phyloP scores from a whole-genome alignment of 2,329 filamentous ascomycete genomes.

The Arthrobotrys sinensis region DNA sequence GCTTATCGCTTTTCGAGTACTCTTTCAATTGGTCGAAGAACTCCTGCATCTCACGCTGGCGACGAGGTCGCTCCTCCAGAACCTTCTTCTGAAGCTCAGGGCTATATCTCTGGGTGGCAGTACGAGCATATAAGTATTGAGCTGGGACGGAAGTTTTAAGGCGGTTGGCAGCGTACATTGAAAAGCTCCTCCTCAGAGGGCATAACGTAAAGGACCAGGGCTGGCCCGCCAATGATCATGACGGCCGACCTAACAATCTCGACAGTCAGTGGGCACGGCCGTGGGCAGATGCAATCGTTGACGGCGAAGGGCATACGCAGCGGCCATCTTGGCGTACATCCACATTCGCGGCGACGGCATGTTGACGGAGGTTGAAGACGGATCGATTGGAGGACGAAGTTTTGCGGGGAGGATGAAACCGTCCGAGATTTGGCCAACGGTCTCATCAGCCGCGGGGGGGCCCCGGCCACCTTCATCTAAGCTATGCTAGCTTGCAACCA shows the following conservation, averaged over 20 bases:
- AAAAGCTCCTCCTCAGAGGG: slow-evolving; percentile 90
- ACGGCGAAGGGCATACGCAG: slow-evolving; percentile 31
- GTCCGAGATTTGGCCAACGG: no score
- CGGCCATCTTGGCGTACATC: slow-evolving; percentile 53
- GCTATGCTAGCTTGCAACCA: no score
- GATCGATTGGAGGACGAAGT: neutral
- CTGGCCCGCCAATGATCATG: slow-evolving; percentile 86
- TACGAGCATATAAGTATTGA: neutral
- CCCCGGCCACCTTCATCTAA: neutral
- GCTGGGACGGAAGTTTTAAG: neutral
- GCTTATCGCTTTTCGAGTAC: slow-evolving; percentile 90
- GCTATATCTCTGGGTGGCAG: slow-evolving; percentile 84
- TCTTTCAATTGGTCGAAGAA: slow-evolving; percentile 89
- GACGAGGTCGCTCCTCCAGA: slow-evolving; percentile 81
- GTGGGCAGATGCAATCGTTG: neutral
- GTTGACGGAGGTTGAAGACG: neutral
- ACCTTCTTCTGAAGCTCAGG: slow-evolving; percentile 92
- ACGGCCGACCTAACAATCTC: slow-evolving; percentile 75
- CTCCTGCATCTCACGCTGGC: slow-evolving; percentile 88
- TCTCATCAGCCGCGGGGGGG: slow-evolving; percentile 19
- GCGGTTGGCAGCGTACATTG: slow-evolving; percentile 47
- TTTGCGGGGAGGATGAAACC: slow-evolving; percentile 16
- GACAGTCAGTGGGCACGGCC: no score
- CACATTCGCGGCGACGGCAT: slow-evolving; percentile 34
- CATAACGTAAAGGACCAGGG: slow-evolving; percentile 82